These are phyloP conservation scores for Marasmius tenuissimus DNA, from an alignment of 1,284 basidiomycete genomes.

Conservation along the genomic window DNA sequence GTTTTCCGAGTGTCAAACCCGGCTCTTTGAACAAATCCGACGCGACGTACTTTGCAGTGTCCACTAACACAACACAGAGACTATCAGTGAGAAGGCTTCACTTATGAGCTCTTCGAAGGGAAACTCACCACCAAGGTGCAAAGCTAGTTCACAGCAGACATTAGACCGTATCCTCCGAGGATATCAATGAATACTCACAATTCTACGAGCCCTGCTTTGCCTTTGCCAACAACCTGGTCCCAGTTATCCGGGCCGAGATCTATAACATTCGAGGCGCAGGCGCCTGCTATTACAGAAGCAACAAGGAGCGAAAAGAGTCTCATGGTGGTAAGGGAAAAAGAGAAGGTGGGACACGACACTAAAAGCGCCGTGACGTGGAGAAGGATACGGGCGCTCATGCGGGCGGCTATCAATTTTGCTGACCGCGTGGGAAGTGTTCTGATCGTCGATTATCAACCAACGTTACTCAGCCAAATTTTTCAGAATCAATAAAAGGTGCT, in stretches of 20 bases:
- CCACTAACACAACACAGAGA: slow-evolving; percentile 45
- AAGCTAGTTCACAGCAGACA: slow-evolving; percentile 45
- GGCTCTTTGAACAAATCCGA: neutral
- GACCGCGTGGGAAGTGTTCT: neutral
- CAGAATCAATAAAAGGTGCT: neutral
- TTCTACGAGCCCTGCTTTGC: slow-evolving; percentile 84
- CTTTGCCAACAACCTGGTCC: slow-evolving; percentile 71
- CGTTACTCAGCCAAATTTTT: neutral
- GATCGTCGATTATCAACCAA: neutral
- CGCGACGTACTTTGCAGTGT: slow-evolving; percentile 70
- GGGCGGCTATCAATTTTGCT: too few species aligned
- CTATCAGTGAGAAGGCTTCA: slow-evolving; percentile 1
- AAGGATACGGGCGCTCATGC: too few species aligned
- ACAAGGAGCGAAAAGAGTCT: slow-evolving; percentile 60
- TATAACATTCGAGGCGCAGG: slow-evolving; percentile 76
- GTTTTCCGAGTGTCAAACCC: neutral
- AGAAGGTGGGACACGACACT: neutral
- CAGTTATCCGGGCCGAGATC: slow-evolving; percentile 80
- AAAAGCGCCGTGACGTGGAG: neutral
- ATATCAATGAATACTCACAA: slow-evolving; percentile 61
- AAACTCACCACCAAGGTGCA: slow-evolving; percentile 80
- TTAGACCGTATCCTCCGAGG: neutral
- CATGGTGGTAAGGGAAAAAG: slow-evolving; percentile 46
- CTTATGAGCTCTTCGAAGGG: neutral
- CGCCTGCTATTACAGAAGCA: slow-evolving; percentile 55